Percentiles rank a stretch among this genome's conserved stretches.
These are phyloP conservation scores for Oxyria digyna DNA, from an alignment of 148 eudicot species.

Conservation along the genomic window DNA sequence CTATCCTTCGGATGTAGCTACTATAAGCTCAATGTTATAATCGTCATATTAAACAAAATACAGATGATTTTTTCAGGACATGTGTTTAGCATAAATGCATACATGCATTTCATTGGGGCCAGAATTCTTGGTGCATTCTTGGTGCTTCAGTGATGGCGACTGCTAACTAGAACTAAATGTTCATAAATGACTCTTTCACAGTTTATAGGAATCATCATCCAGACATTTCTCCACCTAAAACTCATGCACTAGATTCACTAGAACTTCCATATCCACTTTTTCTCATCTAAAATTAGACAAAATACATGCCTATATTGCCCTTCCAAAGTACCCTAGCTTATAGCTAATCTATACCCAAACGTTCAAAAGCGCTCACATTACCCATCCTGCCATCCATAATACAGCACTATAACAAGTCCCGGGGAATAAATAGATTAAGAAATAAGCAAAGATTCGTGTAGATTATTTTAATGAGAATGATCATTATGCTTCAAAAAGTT, in stretches of 20 bases:
- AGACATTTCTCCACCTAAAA: too few relatives aligned
- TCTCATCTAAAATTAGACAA: too few relatives aligned
- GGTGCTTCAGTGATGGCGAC: not conserved
- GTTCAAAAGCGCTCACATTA: not conserved
- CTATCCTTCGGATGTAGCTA: not conserved
- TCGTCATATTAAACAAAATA: not conserved
- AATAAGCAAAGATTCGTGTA: not conserved
- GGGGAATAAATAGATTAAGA: not conserved
- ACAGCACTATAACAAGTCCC: too few relatives aligned
- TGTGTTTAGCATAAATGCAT: too few relatives aligned
- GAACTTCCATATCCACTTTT: too few relatives aligned
- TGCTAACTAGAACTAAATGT: not conserved
- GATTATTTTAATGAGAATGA: not conserved
- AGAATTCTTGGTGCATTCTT: not conserved
- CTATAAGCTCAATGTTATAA: not conserved
- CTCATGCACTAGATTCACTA: too few relatives aligned
- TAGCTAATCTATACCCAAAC: not conserved
- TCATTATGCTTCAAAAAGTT: not conserved
- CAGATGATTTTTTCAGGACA: not conserved
- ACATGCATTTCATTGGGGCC: too few relatives aligned
- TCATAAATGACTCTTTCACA: not conserved
- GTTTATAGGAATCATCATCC: not conserved
- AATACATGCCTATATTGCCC: too few relatives aligned
- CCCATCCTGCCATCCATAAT: not conserved
- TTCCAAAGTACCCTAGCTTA: too few relatives aligned